Conservation (phyloP, 1,284 basidiomycete genomes). For the Calocybe gambosa region DNA sequence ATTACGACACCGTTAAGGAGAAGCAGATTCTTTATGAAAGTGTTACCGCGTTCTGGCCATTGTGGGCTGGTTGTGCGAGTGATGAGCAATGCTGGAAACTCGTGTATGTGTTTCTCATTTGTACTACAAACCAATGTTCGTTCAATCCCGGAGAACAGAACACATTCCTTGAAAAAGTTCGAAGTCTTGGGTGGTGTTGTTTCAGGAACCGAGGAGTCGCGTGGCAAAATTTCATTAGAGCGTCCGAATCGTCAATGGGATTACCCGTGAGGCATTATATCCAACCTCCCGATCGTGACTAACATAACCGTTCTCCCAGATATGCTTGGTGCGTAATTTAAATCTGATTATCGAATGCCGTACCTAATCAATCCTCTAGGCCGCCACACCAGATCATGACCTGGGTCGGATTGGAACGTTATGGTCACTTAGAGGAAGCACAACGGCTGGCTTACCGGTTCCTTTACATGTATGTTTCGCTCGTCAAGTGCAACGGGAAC, state of each 20-base stretch:
- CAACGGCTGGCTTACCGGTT: constrained; percentile 92
- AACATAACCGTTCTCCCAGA: constrained; percentile 26
- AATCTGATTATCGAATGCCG: constrained; percentile 6
- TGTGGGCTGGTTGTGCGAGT: constrained; percentile 96
- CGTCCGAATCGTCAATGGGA: constrained; percentile 99
- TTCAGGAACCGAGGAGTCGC: constrained; percentile 93
- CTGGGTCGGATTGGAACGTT: constrained; percentile 96
- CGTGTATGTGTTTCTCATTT: constrained; percentile 50
- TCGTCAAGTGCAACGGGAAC: background rate
- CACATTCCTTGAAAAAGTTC: constrained; percentile 87
- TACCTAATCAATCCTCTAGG: constrained; percentile 39
- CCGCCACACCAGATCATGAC: constrained; percentile 96
- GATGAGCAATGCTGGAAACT: constrained; percentile 92
- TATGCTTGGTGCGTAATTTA: constrained; percentile 51
- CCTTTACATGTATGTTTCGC: constrained; percentile 79
- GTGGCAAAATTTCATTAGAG: constrained; percentile 92
- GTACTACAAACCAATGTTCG: background rate
- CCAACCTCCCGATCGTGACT: constrained; percentile 7
- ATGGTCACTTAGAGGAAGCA: constrained; percentile 92
- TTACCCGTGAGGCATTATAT: constrained; percentile 55
- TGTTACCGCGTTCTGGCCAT: constrained; percentile 91
- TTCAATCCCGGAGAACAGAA: constrained; percentile 35
- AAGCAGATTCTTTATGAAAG: constrained; percentile 93
- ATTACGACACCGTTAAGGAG: constrained; percentile 90
- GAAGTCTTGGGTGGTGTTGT: constrained; percentile 96